A percentile compares a stretch with the other conserved stretches of the same genome.
These are phyloP conservation scores for Suillus fuscotomentosus DNA, from an alignment of 768 basidiomycete genomes.

Conservation along the genomic window DNA sequence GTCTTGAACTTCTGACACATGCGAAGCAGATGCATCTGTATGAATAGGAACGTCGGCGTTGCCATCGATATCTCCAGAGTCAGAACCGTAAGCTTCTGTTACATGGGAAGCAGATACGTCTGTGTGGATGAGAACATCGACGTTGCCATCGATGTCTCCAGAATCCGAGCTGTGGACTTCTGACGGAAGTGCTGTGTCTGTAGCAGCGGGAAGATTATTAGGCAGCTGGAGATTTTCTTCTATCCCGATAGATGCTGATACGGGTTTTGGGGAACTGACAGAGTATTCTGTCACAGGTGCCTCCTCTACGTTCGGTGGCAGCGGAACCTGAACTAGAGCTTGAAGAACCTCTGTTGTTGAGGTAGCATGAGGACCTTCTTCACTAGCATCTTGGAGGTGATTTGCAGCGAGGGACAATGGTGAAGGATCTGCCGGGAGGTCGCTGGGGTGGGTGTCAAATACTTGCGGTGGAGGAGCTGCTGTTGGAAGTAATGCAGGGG, in stretches of 20 bases:
- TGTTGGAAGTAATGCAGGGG: constrained; percentile 24
- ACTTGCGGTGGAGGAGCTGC: not conserved
- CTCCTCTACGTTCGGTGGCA: too few species aligned
- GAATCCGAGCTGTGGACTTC: not conserved
- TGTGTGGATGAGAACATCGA: not conserved
- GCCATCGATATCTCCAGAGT: not conserved
- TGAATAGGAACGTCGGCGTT: not conserved
- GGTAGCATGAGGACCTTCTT: not conserved
- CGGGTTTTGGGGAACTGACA: not conserved
- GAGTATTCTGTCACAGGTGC: not conserved
- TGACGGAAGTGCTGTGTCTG: not conserved
- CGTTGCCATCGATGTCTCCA: not conserved
- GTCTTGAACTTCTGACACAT: not conserved
- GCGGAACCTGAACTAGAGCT: not conserved
- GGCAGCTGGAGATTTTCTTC: not conserved
- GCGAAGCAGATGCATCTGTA: not conserved
- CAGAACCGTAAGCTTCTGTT: not conserved
- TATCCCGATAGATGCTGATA: not conserved
- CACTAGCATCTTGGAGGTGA: not conserved
- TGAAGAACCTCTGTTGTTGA: constrained; percentile 1
- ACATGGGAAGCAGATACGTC: not conserved
- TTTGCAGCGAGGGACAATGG: not conserved
- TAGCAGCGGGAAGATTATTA: not conserved
- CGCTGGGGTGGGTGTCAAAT: not conserved
- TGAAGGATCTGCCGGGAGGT: not conserved